phyloP scores from a whole-genome alignment of 2,329 filamentous ascomycete genomes.

The Xylaria sp. region DNA sequence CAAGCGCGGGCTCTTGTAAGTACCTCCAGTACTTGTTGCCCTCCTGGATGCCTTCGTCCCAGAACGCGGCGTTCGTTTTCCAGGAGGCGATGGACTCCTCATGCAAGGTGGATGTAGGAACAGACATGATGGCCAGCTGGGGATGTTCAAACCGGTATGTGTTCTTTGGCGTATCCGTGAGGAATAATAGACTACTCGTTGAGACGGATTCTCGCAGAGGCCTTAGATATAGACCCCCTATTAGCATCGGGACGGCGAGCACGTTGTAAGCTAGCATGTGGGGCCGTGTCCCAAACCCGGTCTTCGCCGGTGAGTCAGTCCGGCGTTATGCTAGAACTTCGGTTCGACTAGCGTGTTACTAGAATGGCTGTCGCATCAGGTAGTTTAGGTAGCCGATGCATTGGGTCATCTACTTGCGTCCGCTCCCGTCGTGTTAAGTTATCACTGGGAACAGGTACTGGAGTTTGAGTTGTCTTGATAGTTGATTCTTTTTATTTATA shows the following conservation, averaged over 20 bases:
- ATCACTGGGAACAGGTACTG: background rate
- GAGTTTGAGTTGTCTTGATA: background rate
- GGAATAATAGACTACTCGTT: background rate
- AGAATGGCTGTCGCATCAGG: background rate
- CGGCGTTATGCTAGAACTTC: background rate
- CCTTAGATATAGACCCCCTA: background rate
- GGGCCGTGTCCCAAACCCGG: conserved; percentile 14
- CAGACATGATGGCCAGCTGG: conserved; percentile 5
- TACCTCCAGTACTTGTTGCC: conserved; percentile 33
- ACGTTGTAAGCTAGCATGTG: conserved; percentile 1
- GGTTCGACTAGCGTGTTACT: no score
- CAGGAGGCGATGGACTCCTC: conserved; percentile 29
- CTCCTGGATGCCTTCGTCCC: conserved; percentile 30
- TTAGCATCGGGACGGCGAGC: background rate
- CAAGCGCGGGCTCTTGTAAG: conserved; percentile 22
- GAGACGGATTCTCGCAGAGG: background rate
- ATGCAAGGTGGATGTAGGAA: background rate
- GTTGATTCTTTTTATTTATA: no score
- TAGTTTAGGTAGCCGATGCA: background rate
- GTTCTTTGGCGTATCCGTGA: background rate
- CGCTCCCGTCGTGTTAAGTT: background rate
- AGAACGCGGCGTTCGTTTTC: conserved; percentile 25
- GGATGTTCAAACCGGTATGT: background rate
- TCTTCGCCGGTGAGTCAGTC: conserved; percentile 30
- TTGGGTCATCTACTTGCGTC: background rate